Percentiles rank a stretch among this genome's conserved stretches.
phyloP scores from a whole-genome alignment of 2,329 filamentous ascomycete genomes.

The Fusarium redolens region DNA sequence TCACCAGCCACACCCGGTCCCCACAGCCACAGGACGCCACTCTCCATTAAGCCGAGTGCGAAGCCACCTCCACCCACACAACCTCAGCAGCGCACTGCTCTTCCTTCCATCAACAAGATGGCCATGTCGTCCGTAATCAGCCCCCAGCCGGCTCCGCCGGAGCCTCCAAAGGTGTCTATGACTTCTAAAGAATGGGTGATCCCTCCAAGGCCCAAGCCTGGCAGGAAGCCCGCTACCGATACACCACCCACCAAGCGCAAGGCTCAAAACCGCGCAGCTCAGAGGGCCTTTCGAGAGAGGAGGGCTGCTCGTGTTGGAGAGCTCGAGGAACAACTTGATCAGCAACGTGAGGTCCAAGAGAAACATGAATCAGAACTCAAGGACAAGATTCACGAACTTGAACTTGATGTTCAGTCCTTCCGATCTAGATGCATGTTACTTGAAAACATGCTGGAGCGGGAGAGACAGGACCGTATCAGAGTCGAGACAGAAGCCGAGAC shows the following conservation, averaged over 20 bases:
- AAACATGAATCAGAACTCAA: slow-evolving; percentile 67
- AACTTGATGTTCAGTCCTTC: slow-evolving; percentile 74
- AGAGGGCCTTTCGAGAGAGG: slow-evolving; percentile 89
- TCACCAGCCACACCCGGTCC: slow-evolving; percentile 41
- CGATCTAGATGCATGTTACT: slow-evolving; percentile 70
- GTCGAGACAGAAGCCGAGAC: slow-evolving; percentile 56
- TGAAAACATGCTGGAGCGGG: slow-evolving; percentile 71
- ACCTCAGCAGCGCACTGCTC: slow-evolving; percentile 49
- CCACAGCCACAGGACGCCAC: slow-evolving; percentile 44
- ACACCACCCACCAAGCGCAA: slow-evolving; percentile 94
- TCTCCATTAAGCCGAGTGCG: slow-evolving; percentile 46
- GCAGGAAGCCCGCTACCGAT: slow-evolving; percentile 92
- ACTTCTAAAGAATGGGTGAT: slow-evolving; percentile 89
- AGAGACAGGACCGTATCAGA: slow-evolving; percentile 61
- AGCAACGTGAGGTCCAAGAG: slow-evolving; percentile 67
- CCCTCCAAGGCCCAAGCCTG: slow-evolving; percentile 86
- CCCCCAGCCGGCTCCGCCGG: slow-evolving; percentile 52
- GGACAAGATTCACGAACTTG: slow-evolving; percentile 68
- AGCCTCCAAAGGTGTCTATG: slow-evolving; percentile 66
- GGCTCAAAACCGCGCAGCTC: slow-evolving; percentile 92
- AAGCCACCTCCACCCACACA: slow-evolving; percentile 46
- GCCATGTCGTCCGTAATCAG: slow-evolving; percentile 61
- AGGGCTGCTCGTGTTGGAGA: slow-evolving; percentile 86
- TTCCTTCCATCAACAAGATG: slow-evolving; percentile 57
- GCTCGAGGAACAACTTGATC: slow-evolving; percentile 74